Conservation (phyloP, 768 basidiomycete species). For the Lanmaoa pseudosensibilis region DNA sequence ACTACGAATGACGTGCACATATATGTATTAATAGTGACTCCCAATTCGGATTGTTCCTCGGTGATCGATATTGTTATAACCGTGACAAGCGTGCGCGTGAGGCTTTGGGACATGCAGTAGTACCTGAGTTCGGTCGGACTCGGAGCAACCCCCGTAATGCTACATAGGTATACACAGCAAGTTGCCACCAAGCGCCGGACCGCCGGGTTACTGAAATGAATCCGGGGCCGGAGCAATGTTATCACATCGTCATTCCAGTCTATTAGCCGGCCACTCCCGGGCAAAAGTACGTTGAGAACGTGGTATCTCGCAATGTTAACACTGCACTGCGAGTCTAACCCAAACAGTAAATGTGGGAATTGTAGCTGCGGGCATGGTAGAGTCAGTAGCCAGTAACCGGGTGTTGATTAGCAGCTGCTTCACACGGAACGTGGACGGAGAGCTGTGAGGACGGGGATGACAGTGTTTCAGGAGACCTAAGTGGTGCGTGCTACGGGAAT, state of each 20-base stretch:
- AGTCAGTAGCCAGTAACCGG: neutral
- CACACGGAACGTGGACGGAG: neutral
- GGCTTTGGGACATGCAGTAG: too few relatives aligned
- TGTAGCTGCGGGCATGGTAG: neutral
- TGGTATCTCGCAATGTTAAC: neutral
- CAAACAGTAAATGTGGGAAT: neutral
- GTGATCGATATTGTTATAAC: neutral
- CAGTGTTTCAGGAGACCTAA: neutral
- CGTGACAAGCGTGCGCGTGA: neutral
- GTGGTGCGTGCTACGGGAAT: neutral
- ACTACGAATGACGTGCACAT: neutral
- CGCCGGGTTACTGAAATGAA: neutral
- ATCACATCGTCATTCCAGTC: neutral
- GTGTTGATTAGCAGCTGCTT: neutral
- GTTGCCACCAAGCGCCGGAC: neutral
- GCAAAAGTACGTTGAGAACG: conserved; percentile 6
- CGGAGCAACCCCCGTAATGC: neutral
- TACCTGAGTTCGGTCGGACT: neutral
- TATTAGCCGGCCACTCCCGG: neutral
- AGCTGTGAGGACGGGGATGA: neutral
- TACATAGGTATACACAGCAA: neutral
- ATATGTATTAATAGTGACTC: too few relatives aligned
- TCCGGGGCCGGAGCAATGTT: conserved; percentile 2
- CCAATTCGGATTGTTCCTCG: neutral
- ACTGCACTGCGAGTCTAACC: neutral